Conservation (phyloP, 2,329 filamentous ascomycete genomes). For the Microcera coccophila region DNA sequence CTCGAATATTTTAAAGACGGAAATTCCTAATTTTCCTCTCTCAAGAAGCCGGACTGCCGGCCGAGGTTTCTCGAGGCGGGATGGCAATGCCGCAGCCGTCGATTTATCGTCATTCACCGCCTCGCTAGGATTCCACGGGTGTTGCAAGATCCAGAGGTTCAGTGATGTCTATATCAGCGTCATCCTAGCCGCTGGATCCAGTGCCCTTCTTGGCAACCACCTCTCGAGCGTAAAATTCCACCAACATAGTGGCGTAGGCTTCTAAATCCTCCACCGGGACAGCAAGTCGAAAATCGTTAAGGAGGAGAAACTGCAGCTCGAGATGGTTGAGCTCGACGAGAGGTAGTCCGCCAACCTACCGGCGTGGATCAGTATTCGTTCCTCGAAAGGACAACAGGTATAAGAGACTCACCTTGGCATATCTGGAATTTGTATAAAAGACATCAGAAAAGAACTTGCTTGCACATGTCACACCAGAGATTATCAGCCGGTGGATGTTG, state of each 20-base stretch:
- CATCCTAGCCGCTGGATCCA: conserved; percentile 17
- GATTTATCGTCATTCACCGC: background rate
- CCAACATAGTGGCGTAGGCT: conserved; percentile 95
- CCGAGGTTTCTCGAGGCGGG: background rate
- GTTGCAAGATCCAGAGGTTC: too few species aligned
- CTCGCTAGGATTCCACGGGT: background rate
- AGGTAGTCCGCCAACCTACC: conserved; percentile 86
- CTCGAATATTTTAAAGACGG: too few species aligned
- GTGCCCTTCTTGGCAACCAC: conserved; percentile 51
- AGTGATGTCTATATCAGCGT: background rate
- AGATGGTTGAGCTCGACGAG: conserved; percentile 91
- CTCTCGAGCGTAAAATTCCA: conserved; percentile 94
- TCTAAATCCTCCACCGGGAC: conserved; percentile 94
- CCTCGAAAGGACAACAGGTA: background rate
- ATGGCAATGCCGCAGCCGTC: background rate
- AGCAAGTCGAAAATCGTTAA: conserved; percentile 93
- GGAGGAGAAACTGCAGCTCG: conserved; percentile 88
- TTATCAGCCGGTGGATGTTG: conserved; percentile 95
- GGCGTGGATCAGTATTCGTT: too few species aligned
- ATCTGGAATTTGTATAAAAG: conserved; percentile 98
- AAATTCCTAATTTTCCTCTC: too few species aligned
- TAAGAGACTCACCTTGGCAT: conserved; percentile 75
- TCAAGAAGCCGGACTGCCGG: too few species aligned
- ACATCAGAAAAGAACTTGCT: conserved; percentile 99
- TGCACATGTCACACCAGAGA: conserved; percentile 93